Conservation (phyloP, 345 rosid species). For the Citrus medica region DNA sequence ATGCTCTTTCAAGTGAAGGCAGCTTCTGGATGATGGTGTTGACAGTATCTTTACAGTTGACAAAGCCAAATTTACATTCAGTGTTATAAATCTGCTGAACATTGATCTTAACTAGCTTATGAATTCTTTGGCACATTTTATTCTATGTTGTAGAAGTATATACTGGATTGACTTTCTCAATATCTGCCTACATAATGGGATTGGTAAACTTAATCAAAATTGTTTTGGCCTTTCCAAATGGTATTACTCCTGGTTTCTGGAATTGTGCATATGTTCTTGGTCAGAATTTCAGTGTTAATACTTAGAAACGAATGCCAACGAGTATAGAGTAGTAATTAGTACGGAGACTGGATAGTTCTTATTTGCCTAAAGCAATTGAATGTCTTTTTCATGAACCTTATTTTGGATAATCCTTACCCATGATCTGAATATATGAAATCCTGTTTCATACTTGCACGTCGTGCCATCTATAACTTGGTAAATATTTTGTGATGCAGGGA, state of each 20-base stretch:
- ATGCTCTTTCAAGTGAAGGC: neutral
- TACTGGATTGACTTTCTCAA: neutral
- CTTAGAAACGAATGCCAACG: neutral
- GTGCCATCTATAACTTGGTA: slow-evolving; percentile 5
- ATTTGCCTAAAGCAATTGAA: neutral
- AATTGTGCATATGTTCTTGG: neutral
- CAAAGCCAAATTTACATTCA: neutral
- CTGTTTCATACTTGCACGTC: neutral
- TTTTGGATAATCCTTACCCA: neutral
- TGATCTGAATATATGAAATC: neutral
- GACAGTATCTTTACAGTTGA: neutral
- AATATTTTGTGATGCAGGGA: slow-evolving; percentile 54
- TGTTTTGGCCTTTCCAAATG: neutral
- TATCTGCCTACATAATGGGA: neutral
- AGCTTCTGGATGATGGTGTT: neutral
- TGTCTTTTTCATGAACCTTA: neutral
- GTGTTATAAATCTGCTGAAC: neutral
- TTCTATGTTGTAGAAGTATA: neutral
- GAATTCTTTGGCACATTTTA: neutral
- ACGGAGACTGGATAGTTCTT: neutral
- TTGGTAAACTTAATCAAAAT: neutral
- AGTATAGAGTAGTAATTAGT: neutral
- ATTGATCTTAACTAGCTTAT: neutral
- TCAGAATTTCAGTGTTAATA: neutral
- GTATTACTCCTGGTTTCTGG: neutral